phyloP scores from a whole-genome alignment of 2,329 filamentous ascomycete genomes.

The Claviceps fusiformis region DNA sequence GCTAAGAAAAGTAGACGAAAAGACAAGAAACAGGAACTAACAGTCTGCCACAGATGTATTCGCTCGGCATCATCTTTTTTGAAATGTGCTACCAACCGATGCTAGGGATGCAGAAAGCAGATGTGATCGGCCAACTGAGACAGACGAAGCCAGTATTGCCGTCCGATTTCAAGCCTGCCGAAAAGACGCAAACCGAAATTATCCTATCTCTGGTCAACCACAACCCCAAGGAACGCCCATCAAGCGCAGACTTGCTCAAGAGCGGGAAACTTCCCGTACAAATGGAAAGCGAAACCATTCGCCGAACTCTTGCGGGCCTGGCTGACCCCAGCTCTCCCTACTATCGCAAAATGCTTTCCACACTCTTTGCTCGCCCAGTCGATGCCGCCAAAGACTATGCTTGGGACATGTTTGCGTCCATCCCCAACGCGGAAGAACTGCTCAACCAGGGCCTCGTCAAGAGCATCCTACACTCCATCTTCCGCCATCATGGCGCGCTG shows the following conservation, averaged over 20 bases:
- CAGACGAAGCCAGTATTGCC: slow-evolving; percentile 57
- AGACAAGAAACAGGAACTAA: not conserved
- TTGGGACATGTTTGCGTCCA: slow-evolving; percentile 56
- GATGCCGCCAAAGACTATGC: slow-evolving; percentile 71
- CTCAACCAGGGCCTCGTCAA: slow-evolving; percentile 63
- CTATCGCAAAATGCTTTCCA: slow-evolving; percentile 79
- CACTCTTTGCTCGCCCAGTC: slow-evolving; percentile 63
- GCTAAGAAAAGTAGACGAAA: not conserved
- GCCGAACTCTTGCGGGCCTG: slow-evolving; percentile 66
- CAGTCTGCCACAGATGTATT: slow-evolving; percentile 61
- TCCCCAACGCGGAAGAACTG: slow-evolving; percentile 43
- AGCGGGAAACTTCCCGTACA: slow-evolving; percentile 80
- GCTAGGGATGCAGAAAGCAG: slow-evolving; percentile 51
- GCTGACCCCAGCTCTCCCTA: slow-evolving; percentile 76
- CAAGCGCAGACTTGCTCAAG: slow-evolving; percentile 66
- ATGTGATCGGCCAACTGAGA: slow-evolving; percentile 54
- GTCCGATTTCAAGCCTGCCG: slow-evolving; percentile 51
- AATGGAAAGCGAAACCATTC: slow-evolving; percentile 84
- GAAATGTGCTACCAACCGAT: slow-evolving; percentile 77
- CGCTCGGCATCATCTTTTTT: slow-evolving; percentile 92
- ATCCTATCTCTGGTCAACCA: slow-evolving; percentile 71
- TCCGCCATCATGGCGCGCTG: slow-evolving; percentile 78
- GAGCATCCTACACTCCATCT: slow-evolving; percentile 61
- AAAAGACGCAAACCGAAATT: slow-evolving; percentile 66
- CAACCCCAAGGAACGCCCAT: slow-evolving; percentile 69